phyloP scores from a whole-genome alignment of 371 early-diverging fungal genomes.

The Apophysomyces trapeziformis region DNA sequence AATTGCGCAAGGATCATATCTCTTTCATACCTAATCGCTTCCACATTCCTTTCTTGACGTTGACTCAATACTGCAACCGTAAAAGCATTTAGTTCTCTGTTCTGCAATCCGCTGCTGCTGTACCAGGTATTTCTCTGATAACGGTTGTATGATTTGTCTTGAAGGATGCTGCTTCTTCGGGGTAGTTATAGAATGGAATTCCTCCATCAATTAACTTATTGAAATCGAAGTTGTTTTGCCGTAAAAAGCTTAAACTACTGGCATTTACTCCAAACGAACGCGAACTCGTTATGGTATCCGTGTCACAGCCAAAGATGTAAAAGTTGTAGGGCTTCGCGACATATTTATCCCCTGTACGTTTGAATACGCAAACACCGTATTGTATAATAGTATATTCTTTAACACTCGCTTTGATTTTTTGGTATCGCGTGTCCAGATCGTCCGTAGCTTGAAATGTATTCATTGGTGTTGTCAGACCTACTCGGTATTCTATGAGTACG shows the following conservation, averaged over 20 bases:
- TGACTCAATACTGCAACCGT: neutral
- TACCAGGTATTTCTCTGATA: slow-evolving; percentile 1
- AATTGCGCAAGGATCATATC: neutral
- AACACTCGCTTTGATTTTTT: slow-evolving; percentile 56
- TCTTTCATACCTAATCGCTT: neutral
- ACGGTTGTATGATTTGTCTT: neutral
- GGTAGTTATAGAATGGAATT: slow-evolving; percentile 47
- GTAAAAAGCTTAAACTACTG: slow-evolving; percentile 56
- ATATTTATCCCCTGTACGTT: slow-evolving; percentile 56
- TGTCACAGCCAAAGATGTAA: slow-evolving; percentile 75
- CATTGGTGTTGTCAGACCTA: slow-evolving; percentile 36
- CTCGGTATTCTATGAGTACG: neutral
- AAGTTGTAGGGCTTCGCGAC: slow-evolving; percentile 84
- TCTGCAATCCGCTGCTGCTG: neutral
- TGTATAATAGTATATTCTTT: slow-evolving; percentile 70
- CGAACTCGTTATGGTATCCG: slow-evolving; percentile 37
- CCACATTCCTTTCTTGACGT: neutral
- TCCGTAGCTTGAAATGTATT: slow-evolving; percentile 35
- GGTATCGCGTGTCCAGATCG: slow-evolving; percentile 61
- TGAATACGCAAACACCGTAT: slow-evolving; percentile 82
- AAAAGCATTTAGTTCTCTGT: neutral
- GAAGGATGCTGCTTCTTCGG: slow-evolving; percentile 32
- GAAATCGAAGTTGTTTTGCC: slow-evolving; percentile 77
- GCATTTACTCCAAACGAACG: slow-evolving; percentile 66
- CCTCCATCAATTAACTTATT: slow-evolving; percentile 63